These are phyloP conservation scores for Penicillium sp. DNA, from an alignment of 2,329 filamentous ascomycete genomes.

Conservation along the genomic window DNA sequence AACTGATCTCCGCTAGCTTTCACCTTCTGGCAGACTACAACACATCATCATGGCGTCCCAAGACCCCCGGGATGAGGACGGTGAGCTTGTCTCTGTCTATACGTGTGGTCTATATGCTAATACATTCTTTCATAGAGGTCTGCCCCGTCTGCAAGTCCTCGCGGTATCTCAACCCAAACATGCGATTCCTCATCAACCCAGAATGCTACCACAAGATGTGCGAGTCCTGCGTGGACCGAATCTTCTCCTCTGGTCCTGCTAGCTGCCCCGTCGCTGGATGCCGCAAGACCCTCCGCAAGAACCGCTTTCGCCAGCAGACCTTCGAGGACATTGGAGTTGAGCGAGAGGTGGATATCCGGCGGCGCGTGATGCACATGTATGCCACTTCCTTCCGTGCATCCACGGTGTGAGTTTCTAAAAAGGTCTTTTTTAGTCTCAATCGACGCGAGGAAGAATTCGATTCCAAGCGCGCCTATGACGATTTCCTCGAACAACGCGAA, in stretches of 20 bases:
- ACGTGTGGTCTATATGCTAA: conserved; percentile 16
- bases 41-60: conserved; percentile 32
- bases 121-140: conserved; percentile 63
- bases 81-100: conserved; percentile 31
- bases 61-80: conserved; percentile 50
- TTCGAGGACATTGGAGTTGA: conserved; percentile 89
- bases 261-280: conserved; percentile 92
- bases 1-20: conserved; percentile 17
- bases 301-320: conserved; percentile 83
- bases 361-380: conserved; percentile 70
- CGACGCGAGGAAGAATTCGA: conserved; percentile 90
- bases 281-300: conserved; percentile 81
- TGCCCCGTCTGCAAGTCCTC: conserved; percentile 98
- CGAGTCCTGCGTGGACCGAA: conserved; percentile 90
- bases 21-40: conserved; percentile 17
- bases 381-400: conserved; percentile 22
- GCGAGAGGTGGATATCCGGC: conserved; percentile 89
- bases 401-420: conserved; percentile 13
- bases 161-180: conserved; percentile 91
- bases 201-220: conserved; percentile 99
- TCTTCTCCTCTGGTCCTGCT: conserved; percentile 89
- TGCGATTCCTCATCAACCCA: conserved; percentile 95
- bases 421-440: conserved; percentile 72
- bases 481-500: conserved; percentile 94
- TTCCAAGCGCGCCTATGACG: conserved; percentile 80